Evolutionary conservation across 495 filamentous ascomycete genomes (phyloP), one percentile per base, ranked within the genome.

Genomic region (Xylaria bambusicola): DNA sequence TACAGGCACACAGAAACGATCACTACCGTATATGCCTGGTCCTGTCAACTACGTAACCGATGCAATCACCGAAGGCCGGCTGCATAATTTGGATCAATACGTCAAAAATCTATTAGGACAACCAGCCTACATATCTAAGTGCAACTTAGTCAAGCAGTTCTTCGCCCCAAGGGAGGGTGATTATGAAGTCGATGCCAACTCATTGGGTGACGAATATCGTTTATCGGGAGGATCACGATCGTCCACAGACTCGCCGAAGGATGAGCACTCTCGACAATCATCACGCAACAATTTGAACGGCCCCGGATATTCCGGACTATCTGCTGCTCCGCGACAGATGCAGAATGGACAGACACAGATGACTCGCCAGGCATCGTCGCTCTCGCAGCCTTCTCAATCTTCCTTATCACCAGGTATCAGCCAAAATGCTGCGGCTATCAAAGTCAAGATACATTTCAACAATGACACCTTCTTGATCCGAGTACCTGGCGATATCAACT

Each of bases 21-120:
- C 88, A 15, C 72, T 98, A 6, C 94, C 94, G n/a, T 98, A 93
- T 73, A 98, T 98, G 94, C 94, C 94, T 18, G 94, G 94, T 9
- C 94, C 94, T 20, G 93, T 98, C 64, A 96, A 93, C 56, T 95
- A 96, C 74, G 95, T 98, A 52, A 98, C 95, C 15, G 95, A 97
- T 69, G 90, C 90, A 6, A 97, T 98, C 66, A 96, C 92, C 36
- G 92, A 96, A 62, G 94, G 92, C 29, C 86, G 94, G 48, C 86
- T 92, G 46, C 88, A 91, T 63, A 96, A 93, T 70, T 78, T 98
- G 12, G 92, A 98, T 68, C 88, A 92, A 56, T 98, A 98, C 62
- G 90, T 98, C 65, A 93, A 93, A 73, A 92, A 92, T 61, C 83
- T 98, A 7, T 77, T 98, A 2, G 80, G 84, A 29, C 88, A 97